phyloP scores from a whole-genome alignment of 2,329 filamentous ascomycete genomes.

The Colletotrichum sp. region DNA sequence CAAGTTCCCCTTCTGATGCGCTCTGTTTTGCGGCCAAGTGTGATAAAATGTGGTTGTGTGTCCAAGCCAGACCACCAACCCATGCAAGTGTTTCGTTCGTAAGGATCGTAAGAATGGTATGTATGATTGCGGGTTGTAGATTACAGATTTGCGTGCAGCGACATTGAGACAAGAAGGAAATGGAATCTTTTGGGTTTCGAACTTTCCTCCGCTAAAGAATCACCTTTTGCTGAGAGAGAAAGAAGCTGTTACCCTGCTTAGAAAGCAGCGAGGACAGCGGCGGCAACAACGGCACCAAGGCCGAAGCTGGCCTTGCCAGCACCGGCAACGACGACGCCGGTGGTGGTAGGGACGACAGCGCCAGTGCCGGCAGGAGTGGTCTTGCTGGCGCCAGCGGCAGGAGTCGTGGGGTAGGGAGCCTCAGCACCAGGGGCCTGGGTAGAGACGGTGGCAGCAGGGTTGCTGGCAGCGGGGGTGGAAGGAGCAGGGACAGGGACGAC shows the following conservation, averaged over 20 bases:
- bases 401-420: constrained; percentile 25
- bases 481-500: constrained; percentile 47
- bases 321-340: constrained; percentile 38
- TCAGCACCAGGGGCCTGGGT: constrained; percentile 23
- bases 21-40: constrained; percentile 7
- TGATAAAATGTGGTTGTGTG: background rate
- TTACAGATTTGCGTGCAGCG: constrained; percentile 19
- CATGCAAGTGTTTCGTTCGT: constrained; percentile 42
- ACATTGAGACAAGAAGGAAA: constrained; percentile 25
- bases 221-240: background rate
- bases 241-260: background rate
- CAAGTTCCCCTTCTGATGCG: background rate
- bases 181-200: constrained; percentile 20
- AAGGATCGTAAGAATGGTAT: constrained; percentile 65
- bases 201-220: constrained; percentile 14
- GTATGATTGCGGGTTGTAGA: constrained; percentile 21
- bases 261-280: constrained; percentile 44
- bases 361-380: constrained; percentile 35
- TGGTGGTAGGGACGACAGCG: constrained; percentile 37
- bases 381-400: constrained; percentile 27
- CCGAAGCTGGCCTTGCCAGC: constrained; percentile 45
- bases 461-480: constrained; percentile 27
- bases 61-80: constrained; percentile 15
- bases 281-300: constrained; percentile 49
- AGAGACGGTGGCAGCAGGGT: constrained; percentile 25